Percentiles rank a stretch among this genome's conserved stretches.
Conservation (phyloP, 768 basidiomycete genomes). For the Collybia sordida region DNA sequence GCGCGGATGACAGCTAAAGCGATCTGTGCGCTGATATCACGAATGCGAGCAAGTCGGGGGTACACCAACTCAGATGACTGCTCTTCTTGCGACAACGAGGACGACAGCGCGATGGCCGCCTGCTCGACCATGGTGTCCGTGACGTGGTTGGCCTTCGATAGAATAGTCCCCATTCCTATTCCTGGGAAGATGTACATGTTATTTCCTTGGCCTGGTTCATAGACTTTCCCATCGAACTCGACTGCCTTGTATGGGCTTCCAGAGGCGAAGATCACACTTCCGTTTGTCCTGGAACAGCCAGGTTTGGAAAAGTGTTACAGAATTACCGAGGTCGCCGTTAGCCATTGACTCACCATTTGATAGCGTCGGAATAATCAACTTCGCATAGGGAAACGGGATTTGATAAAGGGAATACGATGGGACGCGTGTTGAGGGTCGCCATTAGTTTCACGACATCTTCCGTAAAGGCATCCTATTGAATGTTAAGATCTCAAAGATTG, state of each 20-base stretch:
- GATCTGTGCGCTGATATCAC: slow-evolving; percentile 63
- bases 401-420: slow-evolving; percentile 83
- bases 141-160: slow-evolving; percentile 55
- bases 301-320: background rate
- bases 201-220: slow-evolving; percentile 77
- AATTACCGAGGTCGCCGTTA: background rate
- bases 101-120: slow-evolving; percentile 59
- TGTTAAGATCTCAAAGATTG: slow-evolving; percentile 18
- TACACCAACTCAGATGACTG: slow-evolving; percentile 56
- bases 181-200: slow-evolving; percentile 75
- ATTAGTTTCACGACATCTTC: slow-evolving; percentile 62
- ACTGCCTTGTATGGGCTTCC: slow-evolving; percentile 68
- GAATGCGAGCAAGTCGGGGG: slow-evolving; percentile 64
- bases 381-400: slow-evolving; percentile 68
- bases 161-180: slow-evolving; percentile 61
- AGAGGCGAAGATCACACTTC: slow-evolving; percentile 67
- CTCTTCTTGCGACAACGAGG: slow-evolving; percentile 58
- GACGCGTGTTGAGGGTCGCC: slow-evolving; percentile 61
- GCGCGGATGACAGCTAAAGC: slow-evolving; percentile 61
- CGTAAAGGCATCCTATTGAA: slow-evolving; percentile 55
- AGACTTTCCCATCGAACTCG: slow-evolving; percentile 41
- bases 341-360: slow-evolving; percentile 44
- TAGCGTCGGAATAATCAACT: slow-evolving; percentile 58
- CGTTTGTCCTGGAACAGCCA: slow-evolving; percentile 49
- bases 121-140: slow-evolving; percentile 73